Percentiles rank a stretch among this genome's conserved stretches.
Conservation (phyloP, 73 alveolate species). For the Paramecium sonneborni region DNA sequence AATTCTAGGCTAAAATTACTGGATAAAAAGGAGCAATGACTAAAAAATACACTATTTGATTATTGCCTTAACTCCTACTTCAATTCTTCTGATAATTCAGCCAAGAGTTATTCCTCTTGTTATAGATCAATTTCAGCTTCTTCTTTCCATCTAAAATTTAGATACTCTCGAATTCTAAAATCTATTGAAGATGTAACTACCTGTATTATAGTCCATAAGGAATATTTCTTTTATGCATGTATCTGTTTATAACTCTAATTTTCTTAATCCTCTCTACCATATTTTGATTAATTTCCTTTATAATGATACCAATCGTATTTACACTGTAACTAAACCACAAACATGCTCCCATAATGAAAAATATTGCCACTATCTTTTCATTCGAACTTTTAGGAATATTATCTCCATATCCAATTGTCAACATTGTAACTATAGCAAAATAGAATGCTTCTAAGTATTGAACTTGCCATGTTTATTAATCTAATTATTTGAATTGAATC, state of each 20-base stretch:
- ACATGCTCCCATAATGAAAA: constrained; percentile 53
- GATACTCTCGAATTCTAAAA: constrained; percentile 43
- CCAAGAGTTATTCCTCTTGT: constrained; percentile 42
- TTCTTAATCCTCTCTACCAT: constrained; percentile 39
- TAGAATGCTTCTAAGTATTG: constrained; percentile 61
- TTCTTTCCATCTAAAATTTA: constrained; percentile 61
- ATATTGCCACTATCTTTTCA: constrained; percentile 35
- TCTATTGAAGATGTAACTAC: neutral
- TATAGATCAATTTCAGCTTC: constrained; percentile 58
- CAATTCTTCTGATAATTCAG: constrained; percentile 54
- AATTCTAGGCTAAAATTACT: constrained; percentile 47
- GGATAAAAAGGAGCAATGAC: constrained; percentile 41
- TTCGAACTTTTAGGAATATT: constrained; percentile 48
- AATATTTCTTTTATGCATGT: constrained; percentile 41
- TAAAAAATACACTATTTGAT: constrained; percentile 51
- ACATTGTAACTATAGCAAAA: constrained; percentile 60
- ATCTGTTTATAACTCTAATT: constrained; percentile 31
- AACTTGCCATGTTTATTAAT: neutral
- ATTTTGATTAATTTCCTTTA: constrained; percentile 45
- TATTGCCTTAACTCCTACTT: constrained; percentile 21
- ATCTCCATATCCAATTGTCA: constrained; percentile 63
- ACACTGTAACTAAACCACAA: constrained; percentile 51
- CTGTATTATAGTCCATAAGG: neutral
- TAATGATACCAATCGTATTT: constrained; percentile 44
- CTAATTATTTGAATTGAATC: neutral